A percentile compares a stretch with the other conserved stretches of the same genome.
Conservation (phyloP, 768 basidiomycete genomes). For the Podaxis pistillaris region DNA sequence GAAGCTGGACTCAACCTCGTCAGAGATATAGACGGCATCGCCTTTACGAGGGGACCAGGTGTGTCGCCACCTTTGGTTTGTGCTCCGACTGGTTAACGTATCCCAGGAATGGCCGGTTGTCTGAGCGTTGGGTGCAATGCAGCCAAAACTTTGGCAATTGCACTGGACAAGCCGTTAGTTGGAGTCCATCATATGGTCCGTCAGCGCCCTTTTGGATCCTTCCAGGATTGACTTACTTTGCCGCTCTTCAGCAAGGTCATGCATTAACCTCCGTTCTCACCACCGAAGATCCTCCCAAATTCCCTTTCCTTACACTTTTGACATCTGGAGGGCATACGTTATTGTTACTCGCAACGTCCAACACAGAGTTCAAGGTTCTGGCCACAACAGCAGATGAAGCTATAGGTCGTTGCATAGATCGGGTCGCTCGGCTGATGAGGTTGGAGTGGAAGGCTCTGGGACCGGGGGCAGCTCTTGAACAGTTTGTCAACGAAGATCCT, state of each 20-base stretch:
- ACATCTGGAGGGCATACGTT: constrained; percentile 96
- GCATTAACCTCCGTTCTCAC: constrained; percentile 82
- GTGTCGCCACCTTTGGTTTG: constrained; percentile 13
- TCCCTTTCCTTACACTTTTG: constrained; percentile 87
- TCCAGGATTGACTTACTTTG: constrained; percentile 3
- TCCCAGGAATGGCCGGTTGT: constrained; percentile 73
- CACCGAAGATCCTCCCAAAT: constrained; percentile 43
- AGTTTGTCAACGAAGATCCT: constrained; percentile 48
- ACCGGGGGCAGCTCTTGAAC: constrained; percentile 81
- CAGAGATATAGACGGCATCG: constrained; percentile 77
- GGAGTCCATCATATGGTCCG: constrained; percentile 95
- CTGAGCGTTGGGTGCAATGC: constrained; percentile 77
- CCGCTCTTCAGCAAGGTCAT: constrained; percentile 76
- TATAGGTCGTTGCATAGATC: constrained; percentile 82
- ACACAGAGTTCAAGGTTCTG: constrained; percentile 60
- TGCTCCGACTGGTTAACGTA: constrained; percentile 9
- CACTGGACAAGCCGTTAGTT: constrained; percentile 72
- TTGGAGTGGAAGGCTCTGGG: constrained; percentile 64
- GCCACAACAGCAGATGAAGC: constrained; percentile 74
- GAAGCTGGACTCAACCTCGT: constrained; percentile 58
- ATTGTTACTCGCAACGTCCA: constrained; percentile 69
- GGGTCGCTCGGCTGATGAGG: constrained; percentile 67
- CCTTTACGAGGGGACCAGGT: constrained; percentile 90
- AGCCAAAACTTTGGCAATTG: constrained; percentile 83
- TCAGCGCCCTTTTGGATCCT: neutral